Evolutionary conservation across 331 rosid genomes (phyloP), one percentile per base, ranked within the genome.

Genomic region (Rhamnella rubrinervis): DNA sequence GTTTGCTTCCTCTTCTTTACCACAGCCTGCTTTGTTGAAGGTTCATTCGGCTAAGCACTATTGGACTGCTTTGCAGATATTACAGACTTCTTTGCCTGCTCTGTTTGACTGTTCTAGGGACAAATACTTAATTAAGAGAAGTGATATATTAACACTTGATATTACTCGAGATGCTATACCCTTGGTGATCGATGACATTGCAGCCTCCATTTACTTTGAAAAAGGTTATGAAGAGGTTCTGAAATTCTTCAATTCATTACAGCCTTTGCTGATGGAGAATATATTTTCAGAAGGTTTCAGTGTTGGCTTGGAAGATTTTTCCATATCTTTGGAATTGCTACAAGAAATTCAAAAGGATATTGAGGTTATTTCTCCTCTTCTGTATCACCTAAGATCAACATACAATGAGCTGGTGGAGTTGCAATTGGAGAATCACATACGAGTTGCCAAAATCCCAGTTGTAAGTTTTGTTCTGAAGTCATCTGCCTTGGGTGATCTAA

Each of bases 201-300:
- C 85, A 7, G 84, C 97, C 51, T 84, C 93, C 58, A 84, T 91
- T 51, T 95, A 87, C 81, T 91, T 87, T 67, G 87, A 84, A 38
- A 87, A 86, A 71, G 97, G 97, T 70, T 90, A 95, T 38, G 82
- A 74, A 61, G 96, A 85, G 74, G 98, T 91, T 38, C 63, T 91
- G 38, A 83, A 51, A 25, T 95, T 91, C 81, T 91, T 91, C 50
- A 81, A 87, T 74, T 67, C 80, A 15, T 26, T 95, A 38, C 98
- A 95, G 75, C 95, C 97, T 37, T 75, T 89, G 85, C 69, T 95
- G 87, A 95, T 91, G 98, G 97, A 95, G 66, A 83, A 82, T 71
- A 14, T 95, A 64, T 91, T 89, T 76, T 66, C 83, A 4, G 91
- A 89, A 65, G 98, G 98, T 44, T 95, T 89, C 75, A 95, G 97